Base-by-base conservation (phyloP, 108 stramenopile genomes). In the Discostella pseudostelligera region DNA sequence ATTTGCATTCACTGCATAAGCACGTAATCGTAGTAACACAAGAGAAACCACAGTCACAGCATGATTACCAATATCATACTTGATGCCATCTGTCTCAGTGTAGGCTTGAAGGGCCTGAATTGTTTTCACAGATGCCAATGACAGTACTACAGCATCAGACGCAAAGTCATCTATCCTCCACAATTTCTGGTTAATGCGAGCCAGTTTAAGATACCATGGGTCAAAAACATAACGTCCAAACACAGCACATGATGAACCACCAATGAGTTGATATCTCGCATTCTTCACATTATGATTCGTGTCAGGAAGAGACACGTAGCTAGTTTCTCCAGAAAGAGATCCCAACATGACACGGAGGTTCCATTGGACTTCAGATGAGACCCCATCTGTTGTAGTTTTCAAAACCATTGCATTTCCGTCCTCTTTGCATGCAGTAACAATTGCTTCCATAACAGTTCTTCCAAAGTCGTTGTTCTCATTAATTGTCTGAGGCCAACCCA, bases 261-360 rank as follows among this genome's bases (percentile, higher is more conserved):
- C 65, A 54, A 66, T 43, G 1, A 66, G 53, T 36, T 66, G 65
- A 26, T 66, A 66, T n/a, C 65, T 66, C 2, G 65, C 11, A 37
- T 66, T 66, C 35, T 54, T 66, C 20, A 59, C 67, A 68, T 68
- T 68, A 32, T 68, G 67, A 44, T 68, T 68, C 1, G 67, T 68
- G 28, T 49, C 57, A 3, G 56, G 56, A 6, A 68, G 39, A 14
- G 67, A 47, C 13, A 69, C 22, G 20, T 61, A 46, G 21, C 28
- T 48, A 11, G 4, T 25, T 25, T 59, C 26, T 44, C 68, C 68
- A 25, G 17, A 16, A 29, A 69, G 26, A 16, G 11, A 59, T 9
- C 28, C 59, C 39, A 39, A 21, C 4, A 35, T 59, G 20, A 60
- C 26, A 11, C 14, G 4, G 0, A 42, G 8, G 13, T 69, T 32